Base-by-base conservation (phyloP, 1,284 basidiomycete genomes). In the Anthracocystis walkeri region DNA sequence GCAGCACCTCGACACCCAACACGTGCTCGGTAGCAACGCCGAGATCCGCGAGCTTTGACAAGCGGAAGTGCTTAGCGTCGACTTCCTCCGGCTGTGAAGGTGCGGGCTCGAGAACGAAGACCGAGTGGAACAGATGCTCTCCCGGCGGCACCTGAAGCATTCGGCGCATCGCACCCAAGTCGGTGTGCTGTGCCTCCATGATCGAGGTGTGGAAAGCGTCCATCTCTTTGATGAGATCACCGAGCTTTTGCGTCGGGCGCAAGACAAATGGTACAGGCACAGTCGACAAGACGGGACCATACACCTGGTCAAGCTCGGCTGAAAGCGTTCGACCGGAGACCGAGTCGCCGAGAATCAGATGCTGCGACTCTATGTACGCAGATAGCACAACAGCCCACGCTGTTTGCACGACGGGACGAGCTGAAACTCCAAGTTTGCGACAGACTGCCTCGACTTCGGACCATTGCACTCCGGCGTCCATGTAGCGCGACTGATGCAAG, bases 301-400 rank as follows among this genome's bases (percentile, higher is more conserved):
- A 75, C 18, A 78, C 75, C 31, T 73, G 62, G 12, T 76, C 74
- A 5, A 83, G 64, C 38, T 65, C 58, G 11, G 76, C 65, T 7
- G 70, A 73, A 5, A 64, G 51, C 16, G 65, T 65, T 12, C 83
- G 75, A 20, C 74, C 72, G 21, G 82, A 80, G 12, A 83, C 73
- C 7, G 80, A 79, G 58, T 85, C 84, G 38, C 84, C 84, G 14
- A 85, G 64, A 25, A 84, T 65, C 27, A 84, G 65, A 44, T 70
- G 58, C 29, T 65, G 53, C 5, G 84, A 82, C 48, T 79, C 79
- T 27, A 82, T 63, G 60, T 82, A 84, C 8, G 80, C 71, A 12
- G 77, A 52, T 7, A 85, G 75, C 11, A 86, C 72, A 23, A 74
- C 29, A 2, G 80, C 83, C 84, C 85, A 86, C 2, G 83, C 85